These are phyloP conservation scores for Leavenworthia alabamica DNA, from an alignment of 345 rosid genomes.

Conservation along the genomic window DNA sequence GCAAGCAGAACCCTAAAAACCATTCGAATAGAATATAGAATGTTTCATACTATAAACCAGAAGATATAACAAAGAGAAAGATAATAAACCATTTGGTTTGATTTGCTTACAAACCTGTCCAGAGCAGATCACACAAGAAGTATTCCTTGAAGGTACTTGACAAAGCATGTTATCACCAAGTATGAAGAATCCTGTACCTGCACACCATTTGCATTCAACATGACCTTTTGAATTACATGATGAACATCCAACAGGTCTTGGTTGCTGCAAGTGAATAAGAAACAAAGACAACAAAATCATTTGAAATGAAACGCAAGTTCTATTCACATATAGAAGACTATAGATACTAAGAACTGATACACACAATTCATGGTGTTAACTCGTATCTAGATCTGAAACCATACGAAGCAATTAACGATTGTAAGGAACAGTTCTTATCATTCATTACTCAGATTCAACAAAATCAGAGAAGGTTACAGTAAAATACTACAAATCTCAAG, in stretches of 20 bases:
- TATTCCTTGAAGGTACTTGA: constrained; percentile 84
- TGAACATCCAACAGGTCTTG: constrained; percentile 62
- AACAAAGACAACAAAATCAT: background rate
- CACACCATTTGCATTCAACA: constrained; percentile 88
- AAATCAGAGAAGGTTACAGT: background rate
- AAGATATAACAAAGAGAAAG: background rate
- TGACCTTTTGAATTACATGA: constrained; percentile 63
- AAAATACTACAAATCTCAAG: background rate
- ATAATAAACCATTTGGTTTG: too few species aligned
- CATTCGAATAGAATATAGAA: background rate
- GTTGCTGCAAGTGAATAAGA: constrained; percentile 54
- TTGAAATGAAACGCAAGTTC: background rate
- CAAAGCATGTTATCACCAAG: constrained; percentile 90
- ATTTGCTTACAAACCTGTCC: constrained; percentile 48
- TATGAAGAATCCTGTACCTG: constrained; percentile 88
- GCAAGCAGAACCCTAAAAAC: constrained; percentile 57
- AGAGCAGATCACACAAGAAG: constrained; percentile 70
- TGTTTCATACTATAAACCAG: background rate
- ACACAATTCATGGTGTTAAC: background rate
- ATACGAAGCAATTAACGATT: background rate
- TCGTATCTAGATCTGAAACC: background rate
- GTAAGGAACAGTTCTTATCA: background rate
- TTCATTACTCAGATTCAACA: background rate
- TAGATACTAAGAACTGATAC: background rate
- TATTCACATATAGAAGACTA: background rate